A percentile compares a stretch with the other conserved stretches of the same genome.
These are phyloP conservation scores for Physaria fendleri DNA, from an alignment of 345 rosid genomes.

Conservation along the genomic window DNA sequence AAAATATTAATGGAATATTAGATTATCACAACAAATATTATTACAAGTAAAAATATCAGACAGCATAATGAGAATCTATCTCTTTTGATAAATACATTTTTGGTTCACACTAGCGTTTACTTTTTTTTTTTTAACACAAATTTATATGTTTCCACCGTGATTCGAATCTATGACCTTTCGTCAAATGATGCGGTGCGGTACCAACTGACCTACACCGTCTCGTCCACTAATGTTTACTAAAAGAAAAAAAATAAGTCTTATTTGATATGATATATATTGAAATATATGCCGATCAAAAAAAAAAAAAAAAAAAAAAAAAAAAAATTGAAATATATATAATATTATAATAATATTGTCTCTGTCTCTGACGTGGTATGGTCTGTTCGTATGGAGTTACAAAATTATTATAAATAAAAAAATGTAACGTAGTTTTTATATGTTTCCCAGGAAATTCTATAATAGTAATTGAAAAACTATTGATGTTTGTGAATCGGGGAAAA, in stretches of 20 bases:
- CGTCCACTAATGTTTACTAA: neutral
- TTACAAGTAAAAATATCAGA: neutral
- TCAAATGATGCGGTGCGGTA: too few species aligned
- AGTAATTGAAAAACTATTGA: neutral
- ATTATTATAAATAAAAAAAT: neutral
- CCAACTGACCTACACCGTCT: too few species aligned
- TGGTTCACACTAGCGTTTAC: neutral
- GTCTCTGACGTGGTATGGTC: neutral
- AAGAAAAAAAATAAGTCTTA: neutral
- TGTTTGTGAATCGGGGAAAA: neutral
- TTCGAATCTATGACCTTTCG: too few species aligned
- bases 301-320: too few species aligned
- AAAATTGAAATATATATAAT: neutral
- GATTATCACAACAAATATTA: neutral
- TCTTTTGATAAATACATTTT: neutral
- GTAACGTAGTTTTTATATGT: neutral
- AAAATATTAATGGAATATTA: neutral
- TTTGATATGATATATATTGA: neutral
- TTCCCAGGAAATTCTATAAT: neutral
- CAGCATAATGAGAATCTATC: neutral
- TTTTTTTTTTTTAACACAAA: too few species aligned
- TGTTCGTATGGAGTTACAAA: neutral
- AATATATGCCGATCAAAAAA: too few species aligned
- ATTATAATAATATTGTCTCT: neutral
- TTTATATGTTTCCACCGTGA: too few species aligned